Base-by-base conservation (phyloP, 192 early-diverging fungal species). In the Powellomyces hirtus region DNA sequence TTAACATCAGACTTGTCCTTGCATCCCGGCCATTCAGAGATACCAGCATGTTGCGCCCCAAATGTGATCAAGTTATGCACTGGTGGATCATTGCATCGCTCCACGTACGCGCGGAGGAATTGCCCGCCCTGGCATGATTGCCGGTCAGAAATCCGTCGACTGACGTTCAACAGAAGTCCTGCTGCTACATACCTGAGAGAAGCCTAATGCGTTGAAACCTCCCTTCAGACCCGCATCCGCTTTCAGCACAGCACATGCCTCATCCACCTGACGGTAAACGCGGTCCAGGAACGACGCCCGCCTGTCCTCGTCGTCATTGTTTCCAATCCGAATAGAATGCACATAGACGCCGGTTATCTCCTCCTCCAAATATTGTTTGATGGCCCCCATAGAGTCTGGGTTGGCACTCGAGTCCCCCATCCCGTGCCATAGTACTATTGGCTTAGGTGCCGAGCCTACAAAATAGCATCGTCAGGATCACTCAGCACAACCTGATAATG, bases 171-270 rank as follows among this genome's bases (percentile, higher is more conserved):
- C 40, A 44, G n/a, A 16, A 53, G 37, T 59, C 56, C 83, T 85
- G n/a, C n/a, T n/a, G n/a, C n/a, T n/a, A n/a, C n/a, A n/a, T n/a
- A n/a, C n/a, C 75, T 92, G 91, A 10, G 94, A 97, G 72, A 98
- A 96, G 10, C 96, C 96, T 58, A 98, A 81, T 56, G 91, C 88
- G 73, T 96, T 93, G 76, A 94, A 94, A 0, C 92, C 93, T 62
- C 75, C 51, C 20, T 72, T n/a, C 1, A 98, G 83, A 44, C 90
- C 78, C 6, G 77, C 72, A 33, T 89, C 79, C 20, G 46, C 66
- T 4, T 71, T 60, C 26, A 98, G 76, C 37, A 87, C 75, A 8
- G 80, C 60, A 70, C 96, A 98, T 0, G 91, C 92, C n/a, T 62
- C 24, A 35, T 90, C 89, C 16, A 96, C 69, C 73, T 98, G 91